Percentiles rank a stretch among this genome's conserved stretches.
phyloP scores from a whole-genome alignment of 441 rosid genomes.

The Adansonia madagascariensis region DNA sequence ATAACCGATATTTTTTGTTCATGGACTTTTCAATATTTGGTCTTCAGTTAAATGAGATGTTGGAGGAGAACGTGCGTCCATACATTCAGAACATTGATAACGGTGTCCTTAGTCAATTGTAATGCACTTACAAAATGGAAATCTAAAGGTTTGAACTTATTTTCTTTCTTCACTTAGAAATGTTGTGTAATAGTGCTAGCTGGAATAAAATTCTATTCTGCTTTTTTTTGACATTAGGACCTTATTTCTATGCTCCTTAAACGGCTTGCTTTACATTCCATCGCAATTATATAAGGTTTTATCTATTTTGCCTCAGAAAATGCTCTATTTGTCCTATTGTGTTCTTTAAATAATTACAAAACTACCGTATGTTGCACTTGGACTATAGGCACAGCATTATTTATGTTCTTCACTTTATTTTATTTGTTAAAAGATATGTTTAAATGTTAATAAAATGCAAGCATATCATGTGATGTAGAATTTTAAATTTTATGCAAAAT shows the following conservation, averaged over 20 bases:
- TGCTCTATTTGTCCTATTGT: neutral
- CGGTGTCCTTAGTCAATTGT: constrained; percentile 57
- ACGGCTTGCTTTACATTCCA: constrained; percentile 28
- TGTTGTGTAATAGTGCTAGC: neutral
- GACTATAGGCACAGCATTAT: too few relatives aligned
- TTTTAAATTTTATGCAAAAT: too few relatives aligned
- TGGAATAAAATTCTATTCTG: neutral
- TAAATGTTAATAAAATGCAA: too few relatives aligned
- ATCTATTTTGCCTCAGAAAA: neutral
- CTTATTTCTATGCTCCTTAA: constrained; percentile 49
- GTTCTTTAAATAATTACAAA: neutral
- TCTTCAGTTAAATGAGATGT: constrained; percentile 71
- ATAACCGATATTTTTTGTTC: neutral
- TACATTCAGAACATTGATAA: constrained; percentile 52
- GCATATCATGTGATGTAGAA: too few relatives aligned
- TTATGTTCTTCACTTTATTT: too few relatives aligned
- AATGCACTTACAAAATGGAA: constrained; percentile 46
- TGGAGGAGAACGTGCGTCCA: constrained; percentile 85
- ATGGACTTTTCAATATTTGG: constrained; percentile 11
- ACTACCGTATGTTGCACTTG: neutral
- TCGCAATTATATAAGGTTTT: neutral
- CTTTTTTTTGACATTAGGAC: neutral
- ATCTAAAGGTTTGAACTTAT: constrained; percentile 20
- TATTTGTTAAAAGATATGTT: too few relatives aligned
- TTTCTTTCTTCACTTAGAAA: neutral